Evolutionary conservation across 805 yeast species (phyloP), one percentile per base, ranked within the genome.

Genomic region (Candida montana): DNA sequence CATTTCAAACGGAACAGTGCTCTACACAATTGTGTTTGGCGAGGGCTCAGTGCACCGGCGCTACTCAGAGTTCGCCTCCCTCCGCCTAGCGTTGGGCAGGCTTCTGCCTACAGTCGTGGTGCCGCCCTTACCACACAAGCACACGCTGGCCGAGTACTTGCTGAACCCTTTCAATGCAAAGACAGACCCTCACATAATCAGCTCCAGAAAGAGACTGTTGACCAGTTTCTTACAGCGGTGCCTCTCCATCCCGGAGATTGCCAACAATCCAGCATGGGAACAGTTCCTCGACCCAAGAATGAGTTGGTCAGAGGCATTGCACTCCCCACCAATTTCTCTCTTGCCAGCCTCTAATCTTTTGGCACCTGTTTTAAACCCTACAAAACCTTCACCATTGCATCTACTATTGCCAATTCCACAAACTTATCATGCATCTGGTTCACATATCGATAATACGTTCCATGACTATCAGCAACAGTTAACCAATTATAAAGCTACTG

Each of bases 91-190:
- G 3, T 69, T 93, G 20, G 67, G 79, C 5, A 79, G 79, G 53
- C 65, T 86, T 26, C 89, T 85, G 53, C 97, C 98, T 1, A 79
- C 91, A 30, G 64, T 79, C 6, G 71, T 93, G 4, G 75, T 93
- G 2, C 98, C 99, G 2, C 95, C 97, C 0, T 87, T 93, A n/a
- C 99, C 99, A 0, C 86, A 81, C 66, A 84, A 84, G 59, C 90
- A 84, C 59, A 71, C 85, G 13, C 58, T 84, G n/a, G 58, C 67
- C 7, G 68, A 65, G 45, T 71, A 71, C 47, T 59, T 71, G 34
- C 47, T 66, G 35, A 67, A 63, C 39, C 75, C 74, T 15, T 51
- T 70, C 19, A 65, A 64, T 41, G 74, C 68, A 4, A 67, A 68
- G 45, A 66, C 59, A 35, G 74, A 70, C 47, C 39, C 59, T 6